Percentiles rank a stretch among this genome's conserved stretches.
Conservation (phyloP, 2,329 filamentous ascomycete genomes). For the Clonostachys byssicola region DNA sequence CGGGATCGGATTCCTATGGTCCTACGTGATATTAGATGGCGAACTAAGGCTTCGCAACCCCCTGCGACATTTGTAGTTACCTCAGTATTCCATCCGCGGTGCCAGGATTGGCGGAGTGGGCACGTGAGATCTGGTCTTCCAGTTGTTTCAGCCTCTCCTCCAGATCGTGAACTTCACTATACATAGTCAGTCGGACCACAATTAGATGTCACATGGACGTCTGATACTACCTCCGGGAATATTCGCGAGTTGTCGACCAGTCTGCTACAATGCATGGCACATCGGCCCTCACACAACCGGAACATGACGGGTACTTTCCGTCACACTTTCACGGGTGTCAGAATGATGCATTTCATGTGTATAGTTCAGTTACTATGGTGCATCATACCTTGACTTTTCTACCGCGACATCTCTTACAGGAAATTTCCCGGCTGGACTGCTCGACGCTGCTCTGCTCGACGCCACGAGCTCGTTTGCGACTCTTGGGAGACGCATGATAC, state of each 20-base stretch:
- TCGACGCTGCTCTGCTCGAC: too few relatives aligned
- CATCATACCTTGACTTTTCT: not conserved
- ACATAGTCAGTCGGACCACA: not conserved
- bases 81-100: not conserved
- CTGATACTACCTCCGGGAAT: not conserved
- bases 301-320: constrained; percentile 2
- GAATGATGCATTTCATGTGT: not conserved
- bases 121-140: not conserved
- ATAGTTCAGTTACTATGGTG: not conserved
- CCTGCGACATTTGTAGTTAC: too few relatives aligned
- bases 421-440: not conserved
- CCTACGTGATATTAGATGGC: too few relatives aligned
- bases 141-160: not conserved
- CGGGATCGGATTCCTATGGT: too few relatives aligned
- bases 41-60: too few relatives aligned
- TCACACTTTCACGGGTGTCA: not conserved
- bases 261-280: constrained; percentile 1
- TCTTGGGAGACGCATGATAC: too few relatives aligned
- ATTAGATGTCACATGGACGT: not conserved
- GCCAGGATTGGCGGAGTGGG: not conserved
- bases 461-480: too few relatives aligned
- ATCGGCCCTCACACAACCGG: not conserved
- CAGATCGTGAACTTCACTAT: not conserved
- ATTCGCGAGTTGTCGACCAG: not conserved
- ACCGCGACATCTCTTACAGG: not conserved